Percentiles rank a stretch among this genome's conserved stretches.
Evolutionary conservation across 2,329 filamentous ascomycete species (phyloP).

Genomic region (Myriangium duriaei): DNA sequence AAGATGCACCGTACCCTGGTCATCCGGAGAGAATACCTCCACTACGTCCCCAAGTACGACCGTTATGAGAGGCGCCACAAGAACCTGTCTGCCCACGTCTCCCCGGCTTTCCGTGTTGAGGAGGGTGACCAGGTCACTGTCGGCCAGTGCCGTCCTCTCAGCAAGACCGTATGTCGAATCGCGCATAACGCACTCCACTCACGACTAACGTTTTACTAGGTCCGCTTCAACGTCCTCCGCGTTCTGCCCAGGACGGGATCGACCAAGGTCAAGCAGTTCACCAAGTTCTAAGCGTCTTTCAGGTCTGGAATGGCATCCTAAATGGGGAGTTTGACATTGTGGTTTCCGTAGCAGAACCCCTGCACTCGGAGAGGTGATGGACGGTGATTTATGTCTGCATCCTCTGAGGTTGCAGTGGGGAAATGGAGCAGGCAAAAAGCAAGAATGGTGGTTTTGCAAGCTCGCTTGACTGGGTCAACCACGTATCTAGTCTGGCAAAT

Average conservation of each 20-base stretch:
- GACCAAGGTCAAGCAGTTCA: constrained; percentile 82
- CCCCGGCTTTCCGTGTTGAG: constrained; percentile 98
- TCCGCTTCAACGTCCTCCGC: constrained; percentile 99
- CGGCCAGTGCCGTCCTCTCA: constrained; percentile 97
- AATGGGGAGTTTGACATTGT: constrained; percentile 4
- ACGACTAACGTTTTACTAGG: constrained; percentile 36
- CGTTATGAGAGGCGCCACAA: constrained; percentile 99
- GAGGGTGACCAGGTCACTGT: constrained; percentile 99
- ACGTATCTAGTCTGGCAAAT: not conserved
- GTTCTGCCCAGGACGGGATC: constrained; percentile 96
- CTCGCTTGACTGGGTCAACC: not conserved
- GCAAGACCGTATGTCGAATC: constrained; percentile 81
- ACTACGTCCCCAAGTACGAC: constrained; percentile 99
- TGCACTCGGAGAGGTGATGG: not conserved
- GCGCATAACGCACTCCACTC: not conserved
- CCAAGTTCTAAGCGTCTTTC: constrained; percentile 70
- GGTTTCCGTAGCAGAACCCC: not conserved
- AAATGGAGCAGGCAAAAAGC: not conserved
- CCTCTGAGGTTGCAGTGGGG: not conserved
- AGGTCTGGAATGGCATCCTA: constrained; percentile 7
- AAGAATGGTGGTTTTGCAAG: not conserved
- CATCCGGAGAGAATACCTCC: constrained; percentile 99
- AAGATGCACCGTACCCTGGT: constrained; percentile 99
- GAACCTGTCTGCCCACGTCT: constrained; percentile 98
- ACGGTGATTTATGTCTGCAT: not conserved